These are phyloP conservation scores for Syncephalis plumigaleata DNA, from an alignment of 371 early-diverging fungal genomes.

Conservation along the genomic window DNA sequence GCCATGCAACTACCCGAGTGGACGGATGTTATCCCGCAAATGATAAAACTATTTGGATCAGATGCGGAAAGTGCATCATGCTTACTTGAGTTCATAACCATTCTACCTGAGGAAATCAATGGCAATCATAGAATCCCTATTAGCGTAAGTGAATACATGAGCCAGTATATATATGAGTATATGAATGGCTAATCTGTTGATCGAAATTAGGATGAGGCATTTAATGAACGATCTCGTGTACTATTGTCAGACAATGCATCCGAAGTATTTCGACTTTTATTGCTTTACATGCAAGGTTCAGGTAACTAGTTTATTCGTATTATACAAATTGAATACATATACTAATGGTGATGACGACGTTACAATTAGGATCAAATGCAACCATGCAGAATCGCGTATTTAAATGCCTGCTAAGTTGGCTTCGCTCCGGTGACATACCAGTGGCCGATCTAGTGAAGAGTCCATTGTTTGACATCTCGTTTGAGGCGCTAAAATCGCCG, in stretches of 20 bases:
- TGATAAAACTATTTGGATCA: conserved; percentile 38
- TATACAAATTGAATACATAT: neutral
- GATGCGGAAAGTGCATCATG: conserved; percentile 30
- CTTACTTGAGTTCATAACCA: conserved; percentile 61
- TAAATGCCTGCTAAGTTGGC: conserved; percentile 65
- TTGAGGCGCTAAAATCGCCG: conserved; percentile 45
- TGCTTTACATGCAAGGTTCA: conserved; percentile 40
- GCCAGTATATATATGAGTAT: too few relatives aligned
- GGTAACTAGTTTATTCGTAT: conserved; percentile 17
- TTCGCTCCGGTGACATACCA: conserved; percentile 64
- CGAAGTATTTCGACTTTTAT: conserved; percentile 40
- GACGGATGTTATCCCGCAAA: conserved; percentile 55
- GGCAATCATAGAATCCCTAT: conserved; percentile 42
- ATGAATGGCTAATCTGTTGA: neutral
- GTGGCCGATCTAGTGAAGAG: conserved; percentile 36
- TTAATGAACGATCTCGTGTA: conserved; percentile 27
- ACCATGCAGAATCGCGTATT: conserved; percentile 44
- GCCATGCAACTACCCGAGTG: conserved; percentile 72
- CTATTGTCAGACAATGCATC: conserved; percentile 43
- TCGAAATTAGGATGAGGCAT: conserved; percentile 35
- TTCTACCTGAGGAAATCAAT: conserved; percentile 76
- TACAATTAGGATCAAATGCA: conserved; percentile 19
- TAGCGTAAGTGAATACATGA: too few relatives aligned
- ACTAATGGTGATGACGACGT: too few relatives aligned
- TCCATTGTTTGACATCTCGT: conserved; percentile 51